Evolutionary conservation across 768 basidiomycete species (phyloP).

Genomic region (Heimioporus sp.): DNA sequence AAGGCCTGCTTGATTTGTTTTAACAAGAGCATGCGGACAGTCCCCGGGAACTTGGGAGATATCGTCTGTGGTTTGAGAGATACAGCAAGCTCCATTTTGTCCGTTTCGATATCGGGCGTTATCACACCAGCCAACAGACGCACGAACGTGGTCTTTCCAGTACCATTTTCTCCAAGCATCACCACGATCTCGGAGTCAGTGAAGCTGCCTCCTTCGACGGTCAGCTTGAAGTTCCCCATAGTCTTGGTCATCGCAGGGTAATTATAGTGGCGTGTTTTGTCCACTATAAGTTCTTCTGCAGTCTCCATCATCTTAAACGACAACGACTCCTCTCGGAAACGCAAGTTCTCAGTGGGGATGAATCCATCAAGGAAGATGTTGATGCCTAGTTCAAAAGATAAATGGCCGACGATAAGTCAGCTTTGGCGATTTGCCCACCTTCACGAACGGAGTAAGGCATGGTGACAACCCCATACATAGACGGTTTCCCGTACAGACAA

Average conservation of each 20-base stretch:
- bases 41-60: constrained; percentile 95
- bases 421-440: constrained; percentile 48
- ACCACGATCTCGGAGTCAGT: constrained; percentile 99
- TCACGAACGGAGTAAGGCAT: constrained; percentile 98
- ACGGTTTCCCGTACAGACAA: constrained; percentile 95
- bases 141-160: constrained; percentile 98
- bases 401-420: not conserved
- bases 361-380: constrained; percentile 99
- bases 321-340: constrained; percentile 94
- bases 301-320: constrained; percentile 98
- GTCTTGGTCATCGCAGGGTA: constrained; percentile 99
- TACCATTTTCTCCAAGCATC: constrained; percentile 99
- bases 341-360: constrained; percentile 97
- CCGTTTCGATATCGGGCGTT: constrained; percentile 74
- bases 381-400: constrained; percentile 59
- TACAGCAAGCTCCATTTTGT: constrained; percentile 80
- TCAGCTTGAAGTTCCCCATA: constrained; percentile 91
- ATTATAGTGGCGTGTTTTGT: constrained; percentile 85
- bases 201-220: constrained; percentile 85
- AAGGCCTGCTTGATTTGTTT: constrained; percentile 94
- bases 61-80: constrained; percentile 98
- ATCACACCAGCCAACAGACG: constrained; percentile 91
- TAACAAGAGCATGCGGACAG: constrained; percentile 91
- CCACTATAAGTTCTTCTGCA: constrained; percentile 83
- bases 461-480: constrained; percentile 97